Evolutionary conservation across 2,329 filamentous ascomycete species (phyloP).

Genomic region (Emergomyces orientalis): DNA sequence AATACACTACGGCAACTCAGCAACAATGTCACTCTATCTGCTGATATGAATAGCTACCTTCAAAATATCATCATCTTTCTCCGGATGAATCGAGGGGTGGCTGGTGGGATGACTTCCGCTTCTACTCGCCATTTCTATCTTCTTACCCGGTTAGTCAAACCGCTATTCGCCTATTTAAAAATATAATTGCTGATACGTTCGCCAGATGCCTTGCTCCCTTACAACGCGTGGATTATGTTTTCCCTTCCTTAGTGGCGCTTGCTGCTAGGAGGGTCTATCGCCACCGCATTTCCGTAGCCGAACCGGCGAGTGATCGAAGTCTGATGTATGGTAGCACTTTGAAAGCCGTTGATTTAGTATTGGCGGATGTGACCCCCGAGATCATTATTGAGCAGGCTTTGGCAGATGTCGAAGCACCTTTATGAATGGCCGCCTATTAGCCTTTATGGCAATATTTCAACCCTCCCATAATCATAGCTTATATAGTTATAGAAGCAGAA

Average conservation of each 20-base stretch:
- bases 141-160: constrained; percentile 47
- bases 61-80: constrained; percentile 83
- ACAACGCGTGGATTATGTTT: constrained; percentile 70
- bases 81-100: constrained; percentile 76
- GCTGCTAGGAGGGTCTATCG: constrained; percentile 80
- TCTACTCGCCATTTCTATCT: constrained; percentile 69
- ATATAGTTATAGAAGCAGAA: not conserved
- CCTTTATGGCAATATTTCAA: not conserved
- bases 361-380: constrained; percentile 51
- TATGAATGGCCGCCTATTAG: constrained; percentile 28
- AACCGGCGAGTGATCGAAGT: constrained; percentile 66
- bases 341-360: constrained; percentile 55
- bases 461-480: not conserved
- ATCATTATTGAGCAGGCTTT: constrained; percentile 51
- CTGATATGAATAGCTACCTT: constrained; percentile 74
- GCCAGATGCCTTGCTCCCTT: constrained; percentile 63
- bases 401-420: constrained; percentile 47
- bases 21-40: constrained; percentile 52
- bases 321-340: constrained; percentile 86
- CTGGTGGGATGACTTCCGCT: constrained; percentile 63
- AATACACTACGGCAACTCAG: constrained; percentile 51
- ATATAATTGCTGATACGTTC: constrained; percentile 19
- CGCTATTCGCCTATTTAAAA: not conserved
- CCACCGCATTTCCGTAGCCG: constrained; percentile 67
- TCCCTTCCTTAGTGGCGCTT: constrained; percentile 72